phyloP scores from a whole-genome alignment of 2,329 filamentous ascomycete genomes.

The Penicillium sp. region DNA sequence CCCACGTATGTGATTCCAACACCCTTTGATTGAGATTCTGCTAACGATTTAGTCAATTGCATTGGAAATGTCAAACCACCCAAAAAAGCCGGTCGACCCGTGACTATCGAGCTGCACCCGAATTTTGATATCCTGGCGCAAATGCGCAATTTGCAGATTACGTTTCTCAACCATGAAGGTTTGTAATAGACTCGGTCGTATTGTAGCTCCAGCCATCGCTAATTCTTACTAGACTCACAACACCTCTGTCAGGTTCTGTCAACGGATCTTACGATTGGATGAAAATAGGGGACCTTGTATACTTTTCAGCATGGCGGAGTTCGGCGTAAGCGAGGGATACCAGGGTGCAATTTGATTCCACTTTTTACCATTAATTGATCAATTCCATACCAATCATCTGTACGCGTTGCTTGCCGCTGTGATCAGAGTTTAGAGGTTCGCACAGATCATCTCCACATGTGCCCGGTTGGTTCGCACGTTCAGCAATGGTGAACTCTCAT shows the following conservation, averaged over 20 bases:
- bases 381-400: too few species aligned
- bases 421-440: too few species aligned
- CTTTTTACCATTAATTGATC: neutral
- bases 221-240: constrained; percentile 25
- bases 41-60: constrained; percentile 31
- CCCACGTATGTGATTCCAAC: constrained; percentile 25
- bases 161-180: constrained; percentile 39
- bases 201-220: constrained; percentile 11
- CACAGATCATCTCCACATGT: too few species aligned
- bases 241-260: constrained; percentile 30
- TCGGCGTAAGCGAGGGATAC: constrained; percentile 10
- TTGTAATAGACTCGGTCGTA: constrained; percentile 9
- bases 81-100: constrained; percentile 37
- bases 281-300: constrained; percentile 8
- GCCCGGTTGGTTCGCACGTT: constrained; percentile 14
- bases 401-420: too few species aligned
- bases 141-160: constrained; percentile 36
- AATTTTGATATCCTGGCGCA: constrained; percentile 40
- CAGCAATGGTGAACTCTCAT: neutral
- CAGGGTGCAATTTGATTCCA: constrained; percentile 2
- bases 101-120: constrained; percentile 34
- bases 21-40: neutral
- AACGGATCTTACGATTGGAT: constrained; percentile 23
- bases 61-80: constrained; percentile 35
- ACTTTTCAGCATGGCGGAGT: constrained; percentile 17